These are phyloP conservation scores for Erodium trifolium DNA, from an alignment of 441 rosid species.

Conservation along the genomic window DNA sequence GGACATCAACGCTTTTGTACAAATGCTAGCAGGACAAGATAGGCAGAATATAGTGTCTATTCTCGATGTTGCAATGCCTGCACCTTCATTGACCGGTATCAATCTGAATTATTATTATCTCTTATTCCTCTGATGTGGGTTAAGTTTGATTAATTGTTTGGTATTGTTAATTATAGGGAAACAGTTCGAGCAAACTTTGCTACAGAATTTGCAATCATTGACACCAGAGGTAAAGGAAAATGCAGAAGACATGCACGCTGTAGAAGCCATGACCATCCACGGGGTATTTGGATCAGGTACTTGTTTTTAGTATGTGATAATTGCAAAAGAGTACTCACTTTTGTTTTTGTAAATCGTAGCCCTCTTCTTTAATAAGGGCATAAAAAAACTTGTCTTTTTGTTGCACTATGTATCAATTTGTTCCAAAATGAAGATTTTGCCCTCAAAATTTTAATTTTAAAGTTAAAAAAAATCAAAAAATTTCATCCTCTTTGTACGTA, in stretches of 20 bases:
- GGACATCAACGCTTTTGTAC: slow-evolving; percentile 51
- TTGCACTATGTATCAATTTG: too few species aligned
- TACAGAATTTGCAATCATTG: slow-evolving; percentile 45
- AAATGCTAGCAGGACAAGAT: slow-evolving; percentile 51
- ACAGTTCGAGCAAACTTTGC: slow-evolving; percentile 35
- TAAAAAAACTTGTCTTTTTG: too few species aligned
- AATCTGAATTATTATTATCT: slow-evolving; percentile 1
- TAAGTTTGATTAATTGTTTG: slow-evolving; percentile 12
- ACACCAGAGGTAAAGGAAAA: slow-evolving; percentile 55
- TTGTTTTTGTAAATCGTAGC: too few species aligned
- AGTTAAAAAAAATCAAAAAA: too few species aligned
- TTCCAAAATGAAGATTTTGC: too few species aligned
- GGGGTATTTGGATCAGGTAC: slow-evolving; percentile 60
- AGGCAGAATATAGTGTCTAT: slow-evolving; percentile 58
- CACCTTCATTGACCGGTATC: slow-evolving; percentile 45
- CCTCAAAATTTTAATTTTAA: too few species aligned
- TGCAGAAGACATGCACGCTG: slow-evolving; percentile 51
- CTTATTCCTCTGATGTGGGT: slow-evolving; percentile 1
- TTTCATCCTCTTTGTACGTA: too few species aligned
- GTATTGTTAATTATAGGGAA: slow-evolving; percentile 29
- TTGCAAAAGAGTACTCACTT: too few species aligned
- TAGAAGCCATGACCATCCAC: slow-evolving; percentile 56
- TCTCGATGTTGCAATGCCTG: slow-evolving; percentile 71
- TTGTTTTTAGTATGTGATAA: too few species aligned
- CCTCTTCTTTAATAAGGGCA: too few species aligned